These are phyloP conservation scores for Ustilago vetiveriae DNA, from an alignment of 1,284 basidiomycete genomes.

Conservation along the genomic window DNA sequence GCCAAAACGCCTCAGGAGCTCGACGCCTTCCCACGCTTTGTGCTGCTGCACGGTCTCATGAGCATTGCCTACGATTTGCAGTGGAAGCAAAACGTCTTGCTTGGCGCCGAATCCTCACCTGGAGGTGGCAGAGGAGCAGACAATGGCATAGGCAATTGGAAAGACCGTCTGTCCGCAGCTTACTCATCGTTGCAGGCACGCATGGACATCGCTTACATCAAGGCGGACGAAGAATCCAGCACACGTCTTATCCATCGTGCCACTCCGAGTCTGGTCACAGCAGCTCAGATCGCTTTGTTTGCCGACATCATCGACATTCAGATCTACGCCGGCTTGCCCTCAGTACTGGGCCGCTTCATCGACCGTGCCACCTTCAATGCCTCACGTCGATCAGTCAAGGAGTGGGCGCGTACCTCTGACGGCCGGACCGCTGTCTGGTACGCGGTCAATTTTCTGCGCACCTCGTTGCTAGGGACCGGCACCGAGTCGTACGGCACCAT, in stretches of 20 bases:
- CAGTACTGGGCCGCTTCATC: constrained; percentile 56
- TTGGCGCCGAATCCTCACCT: constrained; percentile 43
- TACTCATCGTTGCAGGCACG: constrained; percentile 46
- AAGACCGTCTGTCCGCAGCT: constrained; percentile 42
- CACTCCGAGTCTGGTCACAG: constrained; percentile 46
- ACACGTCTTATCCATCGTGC: constrained; percentile 45
- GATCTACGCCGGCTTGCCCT: constrained; percentile 53
- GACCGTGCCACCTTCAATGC: constrained; percentile 50
- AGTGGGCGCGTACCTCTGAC: constrained; percentile 50
- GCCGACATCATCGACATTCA: constrained; percentile 56
- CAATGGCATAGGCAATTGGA: constrained; percentile 44
- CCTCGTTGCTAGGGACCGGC: constrained; percentile 33
- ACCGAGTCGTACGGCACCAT: constrained; percentile 42
- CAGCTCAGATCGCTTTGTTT: constrained; percentile 50
- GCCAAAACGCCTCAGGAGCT: constrained; percentile 48
- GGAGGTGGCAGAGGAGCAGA: constrained; percentile 28
- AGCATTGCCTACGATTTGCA: constrained; percentile 57
- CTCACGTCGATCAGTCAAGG: constrained; percentile 43
- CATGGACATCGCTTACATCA: constrained; percentile 51
- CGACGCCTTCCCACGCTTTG: constrained; percentile 49
- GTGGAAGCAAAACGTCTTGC: constrained; percentile 54
- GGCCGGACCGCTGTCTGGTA: constrained; percentile 49
- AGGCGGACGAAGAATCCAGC: constrained; percentile 48
- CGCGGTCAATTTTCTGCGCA: constrained; percentile 48
- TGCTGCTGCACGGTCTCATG: constrained; percentile 56